A percentile compares a stretch with the other conserved stretches of the same genome.
Evolutionary conservation across 805 yeast species (phyloP).

Genomic region (Torulaspora delbrueckii): DNA sequence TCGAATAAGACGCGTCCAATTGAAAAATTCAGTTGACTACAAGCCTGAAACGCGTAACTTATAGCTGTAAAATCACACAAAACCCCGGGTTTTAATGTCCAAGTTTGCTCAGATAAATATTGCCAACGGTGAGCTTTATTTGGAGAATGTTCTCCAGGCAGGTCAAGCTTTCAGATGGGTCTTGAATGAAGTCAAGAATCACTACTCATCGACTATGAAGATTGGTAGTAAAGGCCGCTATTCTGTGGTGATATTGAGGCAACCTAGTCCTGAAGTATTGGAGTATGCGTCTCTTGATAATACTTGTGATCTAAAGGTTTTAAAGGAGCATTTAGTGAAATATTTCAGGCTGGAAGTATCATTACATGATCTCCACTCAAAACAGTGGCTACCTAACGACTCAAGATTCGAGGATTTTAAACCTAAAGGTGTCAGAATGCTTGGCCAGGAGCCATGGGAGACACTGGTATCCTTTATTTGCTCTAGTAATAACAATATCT

Average conservation of each 20-base stretch:
- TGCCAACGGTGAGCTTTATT: conserved; percentile 30
- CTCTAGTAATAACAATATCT: conserved; percentile 92
- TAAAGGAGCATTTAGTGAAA: conserved; percentile 46
- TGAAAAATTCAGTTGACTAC: neutral
- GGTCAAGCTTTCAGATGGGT: conserved; percentile 37
- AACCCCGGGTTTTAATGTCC: conserved; percentile 2
- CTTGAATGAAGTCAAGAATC: conserved; percentile 18
- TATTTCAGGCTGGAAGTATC: conserved; percentile 67
- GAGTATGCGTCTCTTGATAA: conserved; percentile 47
- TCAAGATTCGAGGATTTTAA: conserved; percentile 40
- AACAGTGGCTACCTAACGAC: conserved; percentile 59
- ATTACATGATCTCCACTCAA: conserved; percentile 45
- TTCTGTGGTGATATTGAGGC: conserved; percentile 60
- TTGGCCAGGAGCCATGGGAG: conserved; percentile 97
- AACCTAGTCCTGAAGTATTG: conserved; percentile 44
- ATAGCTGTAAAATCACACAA: neutral
- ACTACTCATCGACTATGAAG: conserved; percentile 27
- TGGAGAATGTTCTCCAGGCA: conserved; percentile 44
- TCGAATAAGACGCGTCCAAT: neutral
- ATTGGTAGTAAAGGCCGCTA: conserved; percentile 36
- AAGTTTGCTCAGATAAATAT: conserved; percentile 13
- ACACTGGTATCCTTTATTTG: conserved; percentile 86
- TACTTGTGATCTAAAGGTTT: conserved; percentile 30
- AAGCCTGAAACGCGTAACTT: neutral
- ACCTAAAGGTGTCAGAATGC: conserved; percentile 67